Evolutionary conservation across 768 basidiomycete species (phyloP), one percentile per base, ranked within the genome.

Genomic region (Psilocybe azurescens): DNA sequence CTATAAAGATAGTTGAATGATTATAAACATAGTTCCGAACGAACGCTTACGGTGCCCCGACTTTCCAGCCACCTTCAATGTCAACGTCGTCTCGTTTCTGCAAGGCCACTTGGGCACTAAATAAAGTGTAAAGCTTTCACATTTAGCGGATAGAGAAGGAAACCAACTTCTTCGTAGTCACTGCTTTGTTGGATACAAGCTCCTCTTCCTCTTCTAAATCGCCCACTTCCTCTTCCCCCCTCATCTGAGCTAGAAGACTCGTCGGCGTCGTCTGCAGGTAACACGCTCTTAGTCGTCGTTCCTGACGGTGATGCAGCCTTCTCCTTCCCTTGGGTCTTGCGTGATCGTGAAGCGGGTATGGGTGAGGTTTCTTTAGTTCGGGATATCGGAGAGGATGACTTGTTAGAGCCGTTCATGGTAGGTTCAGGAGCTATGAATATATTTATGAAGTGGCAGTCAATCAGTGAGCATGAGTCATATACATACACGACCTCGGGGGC

Each of bases 1-100:
- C 96, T 98, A 29, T 3, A 47, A 57, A 65, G 49, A 62, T 49
- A 29, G 52, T 28, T 28, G 39, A 56, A 5, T 46, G 18, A n/a
- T 16, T 7, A 50, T 29, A 14, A 52, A 32, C 29, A 33, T 5
- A 55, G 5, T n/a, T 29, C 18, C 3, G 13, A 18, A 46, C n/a
- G 10, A 47, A 16, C 39, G 83, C 93, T 67, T 71, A 96, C 95
- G 93, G 86, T 66, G 90, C 80, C 11, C 94, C 95, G 28, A 79
- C 78, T 78, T 93, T 90, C 96, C 96, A 94, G 16, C 90, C 90
- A 18, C 89, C 89, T 55, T 85, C 79, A 29, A 93, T 78, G 71
- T 93, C 92, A n/a, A 93, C 89, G 41, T 93, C 88, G 18, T 80
- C 73, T 50, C 78, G 83, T 65, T 82, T 82, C 20, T 80, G 82